Evolutionary conservation across 805 yeast species (phyloP), one percentile per base, ranked within the genome.

Genomic region (Candida sakaeoensis): DNA sequence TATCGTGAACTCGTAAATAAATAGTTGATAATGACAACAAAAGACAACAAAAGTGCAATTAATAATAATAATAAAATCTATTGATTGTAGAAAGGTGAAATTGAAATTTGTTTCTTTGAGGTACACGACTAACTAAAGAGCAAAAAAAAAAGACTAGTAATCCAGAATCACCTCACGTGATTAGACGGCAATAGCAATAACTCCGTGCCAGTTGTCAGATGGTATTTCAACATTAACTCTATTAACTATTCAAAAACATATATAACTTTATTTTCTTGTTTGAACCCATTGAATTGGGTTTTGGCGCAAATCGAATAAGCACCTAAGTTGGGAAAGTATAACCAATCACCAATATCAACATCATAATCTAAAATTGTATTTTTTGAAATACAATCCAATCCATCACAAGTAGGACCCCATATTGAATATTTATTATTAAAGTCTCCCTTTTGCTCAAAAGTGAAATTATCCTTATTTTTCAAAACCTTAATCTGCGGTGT

Each of bases 321-420:
- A 13, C 99, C 99, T 42, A 85, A 61, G 49, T 80, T 71, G 23
- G 81, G 71, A 65, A 91, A 90, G 61, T 80, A 87, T 42, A 91
- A 58, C 98, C 98, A 91, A 60, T 91, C 98, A 7, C 97, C 98
- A 31, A 85, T 82, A 15, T 70, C 68, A 32, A 88, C 79, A 28
- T 79, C 78, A 40, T 74, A 70, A 14, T 80, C 70, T 53, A 91
- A 68, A 25, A 50, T 51, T 44, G 78, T 67, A 26, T 66, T 69
- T 34, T 68, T 59, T 14, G 84, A 60, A 42, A 91, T 78, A 60
- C 95, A 84, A 61, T 91, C 99, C 47, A 91, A 71, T 3, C 97
- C 97, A 63, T 91, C 99, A 66, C 99, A 91, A 14, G 98, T 91
- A 33, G 98, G 99, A 5, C 99, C 99, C 99, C 99, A 91, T 44